Evolutionary conservation across 176 grass and related monocot genomes (phyloP), one percentile per base, ranked within the genome.

Genomic region (Bothriochloa decipiens): DNA sequence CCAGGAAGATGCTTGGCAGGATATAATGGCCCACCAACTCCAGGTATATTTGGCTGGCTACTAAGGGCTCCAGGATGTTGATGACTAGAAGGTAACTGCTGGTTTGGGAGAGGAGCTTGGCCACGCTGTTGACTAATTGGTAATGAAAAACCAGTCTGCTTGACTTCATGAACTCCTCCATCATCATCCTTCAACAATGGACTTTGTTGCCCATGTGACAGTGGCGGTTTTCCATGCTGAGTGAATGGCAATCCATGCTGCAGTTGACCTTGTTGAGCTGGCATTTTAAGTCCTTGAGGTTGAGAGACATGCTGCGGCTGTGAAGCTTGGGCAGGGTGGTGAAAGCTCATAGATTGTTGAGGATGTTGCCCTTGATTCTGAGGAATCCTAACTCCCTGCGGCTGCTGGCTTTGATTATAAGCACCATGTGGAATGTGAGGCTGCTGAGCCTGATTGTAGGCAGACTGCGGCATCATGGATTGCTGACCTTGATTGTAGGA

Each of bases 361-460:
- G 73, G 35, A 15, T 91, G 90, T 52, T 87, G 89, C 29, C 84
- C 50, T 52, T 91, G 91, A 86, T 41, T 81, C 60, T 76, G 93
- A 33, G 88, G 87, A 39, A 58, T 79, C 50, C 67, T 81, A n/a
- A 87, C 75, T 65, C 81, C 85, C 16, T 79, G 91, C 7, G 47
- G 72, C 46, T 90, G 90, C 76, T 90, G 90, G 49, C 83, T 86
- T 85, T 83, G 86, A 68, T 90, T 84, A 70, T 90, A 91, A n/a
- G 84, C 37, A 83, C 71, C 50, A 32, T 82, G 89, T 7, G 65
- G 65, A 66, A 72, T 69, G 42, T 92, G 93, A 39, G 84, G 89
- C 62, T 88, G 89, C 33, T 84, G 88, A 11, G 67, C 86, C 17
- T 85, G 91, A 78, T 85, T 77, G 69, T 85, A 91, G 23, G 71